Percentiles rank a stretch among this genome's conserved stretches.
phyloP scores from a whole-genome alignment of 176 grass and related monocot species.

The Rhynchospora breviuscula region DNA sequence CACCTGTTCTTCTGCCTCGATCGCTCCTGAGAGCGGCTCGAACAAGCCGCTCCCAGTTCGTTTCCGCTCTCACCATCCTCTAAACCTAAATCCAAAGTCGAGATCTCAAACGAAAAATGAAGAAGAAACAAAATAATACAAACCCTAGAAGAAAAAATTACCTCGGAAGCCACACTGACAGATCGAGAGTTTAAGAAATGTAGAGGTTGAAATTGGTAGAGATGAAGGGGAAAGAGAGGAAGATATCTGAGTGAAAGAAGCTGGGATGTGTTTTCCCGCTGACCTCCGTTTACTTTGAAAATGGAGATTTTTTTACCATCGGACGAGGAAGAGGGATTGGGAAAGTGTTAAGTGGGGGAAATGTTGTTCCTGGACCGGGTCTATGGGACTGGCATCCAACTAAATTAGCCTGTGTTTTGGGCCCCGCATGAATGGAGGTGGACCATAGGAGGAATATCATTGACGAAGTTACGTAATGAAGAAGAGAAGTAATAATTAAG shows the following conservation, averaged over 20 bases:
- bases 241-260: background rate
- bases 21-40: slow-evolving; percentile 66
- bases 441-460: no score
- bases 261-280: slow-evolving; percentile 14
- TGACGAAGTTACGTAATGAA: no score
- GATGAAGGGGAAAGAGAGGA: background rate
- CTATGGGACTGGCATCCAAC: background rate
- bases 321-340: background rate
- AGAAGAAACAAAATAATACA: background rate
- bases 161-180: background rate
- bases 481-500: no score
- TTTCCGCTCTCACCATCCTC: slow-evolving; percentile 61
- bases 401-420: background rate
- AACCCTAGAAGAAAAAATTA: slow-evolving; percentile 10
- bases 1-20: slow-evolving; percentile 26
- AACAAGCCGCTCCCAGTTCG: slow-evolving; percentile 88
- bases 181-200: background rate
- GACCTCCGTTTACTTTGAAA: background rate
- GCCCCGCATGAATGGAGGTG: background rate
- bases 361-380: background rate
- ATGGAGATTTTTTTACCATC: background rate
- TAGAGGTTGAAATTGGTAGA: background rate
- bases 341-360: background rate
- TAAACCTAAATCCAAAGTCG: background rate
- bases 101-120: background rate